A percentile compares a stretch with the other conserved stretches of the same genome.
Evolutionary conservation across 495 filamentous ascomycete genomes (phyloP).

Genomic region (Penicillium bovifimosum): DNA sequence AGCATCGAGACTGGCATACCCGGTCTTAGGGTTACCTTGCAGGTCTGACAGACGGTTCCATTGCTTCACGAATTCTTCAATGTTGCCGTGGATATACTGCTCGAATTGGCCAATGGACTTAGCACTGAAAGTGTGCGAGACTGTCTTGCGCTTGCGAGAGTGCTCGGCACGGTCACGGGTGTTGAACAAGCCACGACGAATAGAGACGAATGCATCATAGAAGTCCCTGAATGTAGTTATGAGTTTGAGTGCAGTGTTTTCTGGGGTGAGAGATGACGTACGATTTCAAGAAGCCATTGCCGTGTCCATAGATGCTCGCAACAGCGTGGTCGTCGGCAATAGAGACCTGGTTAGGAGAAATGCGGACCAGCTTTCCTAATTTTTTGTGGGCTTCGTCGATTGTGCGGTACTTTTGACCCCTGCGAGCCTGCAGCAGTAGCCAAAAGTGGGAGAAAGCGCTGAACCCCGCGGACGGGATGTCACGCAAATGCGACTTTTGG

Average conservation of each 20-base stretch:
- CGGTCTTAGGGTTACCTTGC: constrained; percentile 40
- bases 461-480: constrained; percentile 61
- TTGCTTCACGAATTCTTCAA: constrained; percentile 66
- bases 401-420: constrained; percentile 58
- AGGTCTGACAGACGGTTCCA: constrained; percentile 55
- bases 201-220: constrained; percentile 89
- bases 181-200: constrained; percentile 84
- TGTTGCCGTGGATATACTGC: constrained; percentile 79
- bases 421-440: constrained; percentile 64
- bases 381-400: constrained; percentile 74
- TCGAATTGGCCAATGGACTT: constrained; percentile 83
- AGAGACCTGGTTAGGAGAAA: constrained; percentile 55
- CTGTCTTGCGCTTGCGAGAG: constrained; percentile 82
- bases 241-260: neutral
- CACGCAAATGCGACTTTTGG: constrained; percentile 54
- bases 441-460: constrained; percentile 74
- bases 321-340: constrained; percentile 57
- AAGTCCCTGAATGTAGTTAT: constrained; percentile 51
- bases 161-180: constrained; percentile 79
- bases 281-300: constrained; percentile 73
- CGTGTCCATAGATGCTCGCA: constrained; percentile 53
- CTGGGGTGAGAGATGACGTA: constrained; percentile 23
- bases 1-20: constrained; percentile 63
- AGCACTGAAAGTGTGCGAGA: constrained; percentile 80
- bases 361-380: constrained; percentile 53